Conservation (phyloP, 2,329 filamentous ascomycete genomes). For the Sporothrix humicola region DNA sequence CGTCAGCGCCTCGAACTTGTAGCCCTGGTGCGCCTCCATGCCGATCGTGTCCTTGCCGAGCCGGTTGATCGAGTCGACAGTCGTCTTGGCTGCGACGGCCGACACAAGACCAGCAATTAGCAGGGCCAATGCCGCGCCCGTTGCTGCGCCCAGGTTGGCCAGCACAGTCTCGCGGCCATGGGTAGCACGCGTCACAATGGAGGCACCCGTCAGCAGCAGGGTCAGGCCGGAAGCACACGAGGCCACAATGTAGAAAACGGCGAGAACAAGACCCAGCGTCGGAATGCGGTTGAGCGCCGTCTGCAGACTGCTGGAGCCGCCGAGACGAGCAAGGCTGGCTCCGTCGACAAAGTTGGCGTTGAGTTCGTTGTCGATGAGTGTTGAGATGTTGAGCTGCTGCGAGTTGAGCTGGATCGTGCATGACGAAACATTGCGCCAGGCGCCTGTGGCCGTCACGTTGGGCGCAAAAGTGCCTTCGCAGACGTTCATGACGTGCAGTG, state of each 20-base stretch:
- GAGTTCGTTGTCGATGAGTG: slow-evolving; percentile 55
- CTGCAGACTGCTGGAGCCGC: slow-evolving; percentile 53
- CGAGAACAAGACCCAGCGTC: slow-evolving; percentile 53
- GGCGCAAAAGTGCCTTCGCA: slow-evolving; percentile 44
- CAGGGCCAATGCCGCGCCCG: slow-evolving; percentile 44
- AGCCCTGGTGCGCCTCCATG: slow-evolving; percentile 51
- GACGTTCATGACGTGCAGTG: slow-evolving; percentile 43
- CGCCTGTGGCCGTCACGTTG: slow-evolving; percentile 39
- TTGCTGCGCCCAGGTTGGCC: slow-evolving; percentile 48
- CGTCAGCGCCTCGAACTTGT: slow-evolving; percentile 52
- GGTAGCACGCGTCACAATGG: slow-evolving; percentile 40
- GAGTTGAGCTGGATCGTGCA: slow-evolving; percentile 41
- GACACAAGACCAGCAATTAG: slow-evolving; percentile 36
- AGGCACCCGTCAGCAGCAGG: slow-evolving; percentile 51
- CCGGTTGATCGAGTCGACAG: slow-evolving; percentile 39
- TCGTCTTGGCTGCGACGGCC: slow-evolving; percentile 30
- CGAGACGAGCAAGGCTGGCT: slow-evolving; percentile 53
- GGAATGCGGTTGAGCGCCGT: slow-evolving; percentile 58
- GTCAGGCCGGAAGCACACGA: slow-evolving; percentile 51
- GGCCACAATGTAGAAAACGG: slow-evolving; percentile 56
- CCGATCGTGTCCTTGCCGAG: slow-evolving; percentile 51
- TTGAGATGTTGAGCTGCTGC: slow-evolving; percentile 51
- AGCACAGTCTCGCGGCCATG: slow-evolving; percentile 40
- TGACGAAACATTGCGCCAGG: slow-evolving; percentile 40
- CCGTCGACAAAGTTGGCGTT: slow-evolving; percentile 50